Percentiles rank a stretch among this genome's conserved stretches.
Conservation (phyloP, 768 basidiomycete genomes). For the Mrakia gelida region DNA sequence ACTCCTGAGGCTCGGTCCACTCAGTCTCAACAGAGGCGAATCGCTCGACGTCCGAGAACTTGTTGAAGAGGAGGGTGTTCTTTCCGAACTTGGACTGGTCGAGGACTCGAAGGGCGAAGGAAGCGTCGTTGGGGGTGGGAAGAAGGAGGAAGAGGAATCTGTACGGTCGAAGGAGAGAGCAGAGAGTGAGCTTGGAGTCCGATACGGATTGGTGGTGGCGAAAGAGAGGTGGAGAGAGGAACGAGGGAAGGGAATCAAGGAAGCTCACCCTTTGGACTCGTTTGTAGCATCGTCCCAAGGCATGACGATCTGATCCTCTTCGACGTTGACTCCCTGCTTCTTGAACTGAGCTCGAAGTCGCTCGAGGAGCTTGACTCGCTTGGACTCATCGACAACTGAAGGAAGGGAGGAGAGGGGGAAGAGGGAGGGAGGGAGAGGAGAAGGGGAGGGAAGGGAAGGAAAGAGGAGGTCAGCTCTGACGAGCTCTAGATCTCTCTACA, state of each 20-base stretch:
- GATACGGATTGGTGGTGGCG: constrained; percentile 27
- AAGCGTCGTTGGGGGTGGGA: constrained; percentile 43
- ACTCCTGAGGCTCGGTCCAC: constrained; percentile 67
- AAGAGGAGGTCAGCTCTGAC: background rate
- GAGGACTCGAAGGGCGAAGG: constrained; percentile 44
- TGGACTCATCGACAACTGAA: constrained; percentile 68
- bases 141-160: constrained; percentile 71
- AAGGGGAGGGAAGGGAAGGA: background rate
- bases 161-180: constrained; percentile 42
- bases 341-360: constrained; percentile 80
- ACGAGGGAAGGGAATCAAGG: background rate
- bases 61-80: constrained; percentile 77
- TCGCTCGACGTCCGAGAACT: constrained; percentile 82
- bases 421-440: background rate
- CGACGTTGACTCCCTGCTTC: constrained; percentile 71
- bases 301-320: constrained; percentile 71
- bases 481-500: background rate
- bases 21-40: constrained; percentile 60
- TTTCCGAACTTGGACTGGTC: constrained; percentile 65
- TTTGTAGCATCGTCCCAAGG: constrained; percentile 79
- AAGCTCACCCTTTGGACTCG: constrained; percentile 82
- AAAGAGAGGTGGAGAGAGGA: background rate
- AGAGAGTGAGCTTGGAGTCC: constrained; percentile 63
- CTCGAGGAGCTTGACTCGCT: constrained; percentile 72
- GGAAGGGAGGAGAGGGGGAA: background rate